A percentile compares a stretch with the other conserved stretches of the same genome.
Evolutionary conservation across 108 stramenopile genomes (phyloP).

Genomic region (Chaetoceros muelleri): DNA sequence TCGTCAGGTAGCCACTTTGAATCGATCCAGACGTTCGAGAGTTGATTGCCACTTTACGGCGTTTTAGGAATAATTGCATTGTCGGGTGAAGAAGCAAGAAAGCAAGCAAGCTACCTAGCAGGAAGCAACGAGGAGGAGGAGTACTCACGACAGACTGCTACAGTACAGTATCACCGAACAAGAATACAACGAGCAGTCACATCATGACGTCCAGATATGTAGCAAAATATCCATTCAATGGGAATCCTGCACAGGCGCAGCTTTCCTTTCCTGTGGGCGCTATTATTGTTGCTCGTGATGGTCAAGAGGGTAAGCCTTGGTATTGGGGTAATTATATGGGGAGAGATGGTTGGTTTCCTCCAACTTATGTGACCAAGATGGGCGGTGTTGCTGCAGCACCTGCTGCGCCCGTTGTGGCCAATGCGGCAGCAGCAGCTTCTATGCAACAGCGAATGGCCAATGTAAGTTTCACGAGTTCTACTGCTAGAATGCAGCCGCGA

Average conservation of each 20-base stretch:
- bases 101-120: too few relatives aligned
- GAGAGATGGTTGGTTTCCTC: slow-evolving; percentile 79
- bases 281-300: slow-evolving; percentile 37
- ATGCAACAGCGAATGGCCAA: slow-evolving; percentile 64
- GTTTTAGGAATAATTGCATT: too few relatives aligned
- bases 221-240: slow-evolving; percentile 74
- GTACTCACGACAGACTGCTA: too few relatives aligned
- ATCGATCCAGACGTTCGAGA: too few relatives aligned
- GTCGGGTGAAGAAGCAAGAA: too few relatives aligned
- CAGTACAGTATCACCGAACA: too few relatives aligned
- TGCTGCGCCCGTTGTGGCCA: slow-evolving; percentile 14
- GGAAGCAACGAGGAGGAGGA: too few relatives aligned
- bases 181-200: too few relatives aligned
- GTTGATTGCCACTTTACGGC: too few relatives aligned
- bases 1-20: too few relatives aligned
- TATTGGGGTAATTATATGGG: slow-evolving; percentile 74
- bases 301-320: slow-evolving; percentile 66
- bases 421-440: slow-evolving; percentile 12
- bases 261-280: slow-evolving; percentile 57
- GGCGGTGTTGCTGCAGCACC: slow-evolving; percentile 17
- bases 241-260: slow-evolving; percentile 59
- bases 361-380: slow-evolving; percentile 49
- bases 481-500: slow-evolving; percentile 7
- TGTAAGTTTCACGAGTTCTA: slow-evolving; percentile 31
- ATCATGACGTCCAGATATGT: slow-evolving; percentile 19